Evolutionary conservation across 139 green algal species (phyloP).

Genomic region (Pleodorina starrii): DNA sequence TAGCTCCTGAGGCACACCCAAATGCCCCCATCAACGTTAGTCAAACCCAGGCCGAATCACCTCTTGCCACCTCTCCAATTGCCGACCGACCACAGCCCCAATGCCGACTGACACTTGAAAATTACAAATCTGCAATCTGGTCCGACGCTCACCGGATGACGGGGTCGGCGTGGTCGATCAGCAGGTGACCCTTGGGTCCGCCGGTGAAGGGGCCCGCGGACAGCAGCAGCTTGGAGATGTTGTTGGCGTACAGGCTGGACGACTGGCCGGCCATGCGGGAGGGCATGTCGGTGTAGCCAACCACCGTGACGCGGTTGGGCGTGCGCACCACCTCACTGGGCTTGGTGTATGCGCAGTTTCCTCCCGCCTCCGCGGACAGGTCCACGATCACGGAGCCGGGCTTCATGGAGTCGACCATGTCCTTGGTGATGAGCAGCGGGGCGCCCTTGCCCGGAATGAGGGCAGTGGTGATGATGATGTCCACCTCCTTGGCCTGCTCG

Average conservation of each 20-base stretch:
- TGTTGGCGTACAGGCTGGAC: conserved; percentile 90
- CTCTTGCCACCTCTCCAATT: too few species aligned
- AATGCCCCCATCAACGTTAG: too few species aligned
- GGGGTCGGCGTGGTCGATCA: conserved; percentile 87
- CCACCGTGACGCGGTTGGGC: conserved; percentile 78
- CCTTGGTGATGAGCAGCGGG: conserved; percentile 86
- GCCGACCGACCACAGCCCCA: too few species aligned
- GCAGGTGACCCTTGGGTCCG: conserved; percentile 78
- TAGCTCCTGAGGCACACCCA: too few species aligned
- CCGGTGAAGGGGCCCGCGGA: conserved; percentile 86
- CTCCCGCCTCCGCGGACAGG: conserved; percentile 86
- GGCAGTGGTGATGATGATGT: conserved; percentile 95
- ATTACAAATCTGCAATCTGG: too few species aligned
- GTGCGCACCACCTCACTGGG: conserved; percentile 45
- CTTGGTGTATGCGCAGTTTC: conserved; percentile 71
- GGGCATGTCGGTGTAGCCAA: conserved; percentile 94
- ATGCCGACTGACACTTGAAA: too few species aligned
- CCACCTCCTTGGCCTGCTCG: conserved; percentile 86
- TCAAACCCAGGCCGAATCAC: too few species aligned
- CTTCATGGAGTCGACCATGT: conserved; percentile 91
- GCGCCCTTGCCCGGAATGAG: conserved; percentile 86
- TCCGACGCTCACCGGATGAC: conserved; percentile 73
- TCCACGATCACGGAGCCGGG: conserved; percentile 88
- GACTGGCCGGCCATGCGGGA: conserved; percentile 85
- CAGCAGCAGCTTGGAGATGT: conserved; percentile 93